These are phyloP conservation scores for Dendrobium huoshanense DNA, from an alignment of 106 monocot genomes.

Conservation along the genomic window DNA sequence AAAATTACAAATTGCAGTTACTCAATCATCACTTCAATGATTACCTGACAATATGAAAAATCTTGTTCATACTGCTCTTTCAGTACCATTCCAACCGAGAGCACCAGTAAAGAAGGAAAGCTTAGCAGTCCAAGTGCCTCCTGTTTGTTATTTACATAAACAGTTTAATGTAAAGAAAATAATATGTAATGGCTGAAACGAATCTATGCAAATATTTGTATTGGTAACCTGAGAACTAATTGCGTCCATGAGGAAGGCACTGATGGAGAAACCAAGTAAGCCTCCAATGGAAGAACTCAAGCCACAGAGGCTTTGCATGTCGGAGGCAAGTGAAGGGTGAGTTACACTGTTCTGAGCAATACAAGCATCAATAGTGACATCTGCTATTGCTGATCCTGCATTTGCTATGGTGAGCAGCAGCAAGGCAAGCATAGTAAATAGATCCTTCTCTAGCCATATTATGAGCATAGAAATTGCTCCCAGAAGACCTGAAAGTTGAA, in stretches of 20 bases:
- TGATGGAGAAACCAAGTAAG: conserved; percentile 62
- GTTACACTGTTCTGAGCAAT: conserved; percentile 57
- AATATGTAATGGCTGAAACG: background rate
- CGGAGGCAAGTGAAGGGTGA: conserved; percentile 60
- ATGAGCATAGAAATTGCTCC: conserved; percentile 58
- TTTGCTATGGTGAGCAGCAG: conserved; percentile 44
- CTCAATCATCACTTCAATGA: background rate
- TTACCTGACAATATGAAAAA: conserved; percentile 34
- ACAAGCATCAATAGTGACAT: conserved; percentile 82
- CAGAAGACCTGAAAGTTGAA: conserved; percentile 32
- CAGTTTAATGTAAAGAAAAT: background rate
- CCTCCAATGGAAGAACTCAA: conserved; percentile 63
- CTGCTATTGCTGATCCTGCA: conserved; percentile 59
- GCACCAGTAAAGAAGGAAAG: conserved; percentile 37
- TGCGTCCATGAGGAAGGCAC: conserved; percentile 63
- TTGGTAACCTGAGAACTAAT: conserved; percentile 56
- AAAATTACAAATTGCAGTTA: background rate
- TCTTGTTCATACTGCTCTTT: conserved; percentile 21
- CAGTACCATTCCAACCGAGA: conserved; percentile 38
- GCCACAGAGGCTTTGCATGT: conserved; percentile 83
- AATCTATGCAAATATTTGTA: background rate
- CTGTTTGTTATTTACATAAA: conserved; percentile 4
- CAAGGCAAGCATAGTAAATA: conserved; percentile 32
- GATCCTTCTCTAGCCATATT: conserved; percentile 27
- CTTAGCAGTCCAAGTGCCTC: conserved; percentile 47